Base-by-base conservation (phyloP, 192 early-diverging fungal species). In the Coemansia sp. region DNA sequence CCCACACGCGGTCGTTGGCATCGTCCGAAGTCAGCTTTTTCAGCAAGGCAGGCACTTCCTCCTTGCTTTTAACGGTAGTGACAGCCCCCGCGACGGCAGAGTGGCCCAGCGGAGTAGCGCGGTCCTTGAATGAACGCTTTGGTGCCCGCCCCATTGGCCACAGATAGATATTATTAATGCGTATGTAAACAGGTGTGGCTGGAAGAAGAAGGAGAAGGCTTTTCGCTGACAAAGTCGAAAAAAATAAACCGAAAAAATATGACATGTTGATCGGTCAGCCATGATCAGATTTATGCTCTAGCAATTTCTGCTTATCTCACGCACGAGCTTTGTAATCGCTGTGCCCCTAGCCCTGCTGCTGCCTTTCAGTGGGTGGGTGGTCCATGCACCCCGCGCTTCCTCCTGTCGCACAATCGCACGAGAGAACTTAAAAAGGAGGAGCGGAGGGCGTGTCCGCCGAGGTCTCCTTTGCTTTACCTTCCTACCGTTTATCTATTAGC, bases 1-100 rank as follows among this genome's bases (percentile, higher is more conserved):
- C 92, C 94, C 94, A 97, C 6, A 88, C 87, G 6, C 93, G 80
- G 38, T 97, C 95, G 61, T 86, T 87, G 28, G 86, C 72, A 59
- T 91, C 86, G 35, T 77, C 66, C 2, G 89, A 87, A 7, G 66
- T 69, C 6, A 94, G 83, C 89, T 94, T 79, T 26, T 66, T 78
- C 50, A 79, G 33, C 62, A 75, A 70, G 20, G 57, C 69, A 8
- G 75, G 75, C 1, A 77, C 72, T 26, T 77, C 72, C 2, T 72
- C 73, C 59, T 67, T 77, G 68, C 68, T 66, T 47, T 58, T 45
- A 16, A 74, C 72, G 2, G 64, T 33, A n/a, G 68, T 68, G 3
- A 34, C 70, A 5, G 70, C 71, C 6, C 64, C 77, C 16, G 63
- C 43, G 1, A 76, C 74, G 13, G 66, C 28, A 5, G 69, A 26